These are phyloP conservation scores for Tuber brumale DNA, from an alignment of 495 filamentous ascomycete genomes.

Conservation along the genomic window DNA sequence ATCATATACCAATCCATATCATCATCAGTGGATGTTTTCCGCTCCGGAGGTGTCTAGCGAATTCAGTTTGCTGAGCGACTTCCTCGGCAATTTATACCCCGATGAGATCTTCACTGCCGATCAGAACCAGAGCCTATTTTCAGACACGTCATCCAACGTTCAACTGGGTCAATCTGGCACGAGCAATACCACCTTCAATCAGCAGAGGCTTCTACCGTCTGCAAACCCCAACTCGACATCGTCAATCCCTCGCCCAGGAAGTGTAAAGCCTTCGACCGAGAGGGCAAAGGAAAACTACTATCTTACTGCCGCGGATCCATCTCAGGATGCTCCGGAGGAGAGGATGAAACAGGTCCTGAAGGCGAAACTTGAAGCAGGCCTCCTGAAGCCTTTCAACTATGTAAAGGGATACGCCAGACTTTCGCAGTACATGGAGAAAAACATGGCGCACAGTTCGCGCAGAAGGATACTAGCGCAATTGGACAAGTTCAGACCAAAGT, in stretches of 20 bases:
- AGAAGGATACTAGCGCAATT: constrained; percentile 85
- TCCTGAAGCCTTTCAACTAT: constrained; percentile 96
- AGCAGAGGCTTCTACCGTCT: constrained; percentile 26
- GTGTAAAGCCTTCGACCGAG: constrained; percentile 57
- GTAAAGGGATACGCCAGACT: constrained; percentile 89
- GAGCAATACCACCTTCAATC: constrained; percentile 26
- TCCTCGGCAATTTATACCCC: constrained; percentile 65
- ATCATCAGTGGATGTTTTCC: constrained; percentile 93
- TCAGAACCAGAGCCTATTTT: constrained; percentile 26
- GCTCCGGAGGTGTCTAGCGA: constrained; percentile 90
- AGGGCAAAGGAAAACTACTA: constrained; percentile 87
- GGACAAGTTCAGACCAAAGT: constrained; percentile 87
- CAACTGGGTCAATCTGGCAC: constrained; percentile 28
- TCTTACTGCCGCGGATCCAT: constrained; percentile 92
- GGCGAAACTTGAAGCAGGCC: constrained; percentile 89
- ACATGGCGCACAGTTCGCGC: constrained; percentile 70
- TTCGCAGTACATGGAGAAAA: constrained; percentile 79
- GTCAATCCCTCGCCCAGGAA: constrained; percentile 55
- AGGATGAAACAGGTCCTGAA: constrained; percentile 90
- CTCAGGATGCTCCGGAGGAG: constrained; percentile 84
- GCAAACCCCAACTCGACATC: constrained; percentile 38
- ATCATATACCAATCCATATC: constrained; percentile 50
- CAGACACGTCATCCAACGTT: constrained; percentile 19
- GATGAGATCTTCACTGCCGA: constrained; percentile 32
- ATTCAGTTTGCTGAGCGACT: constrained; percentile 93